A percentile compares a stretch with the other conserved stretches of the same genome.
Evolutionary conservation across 2,329 filamentous ascomycete species (phyloP).

Genomic region (Capronia americana): DNA sequence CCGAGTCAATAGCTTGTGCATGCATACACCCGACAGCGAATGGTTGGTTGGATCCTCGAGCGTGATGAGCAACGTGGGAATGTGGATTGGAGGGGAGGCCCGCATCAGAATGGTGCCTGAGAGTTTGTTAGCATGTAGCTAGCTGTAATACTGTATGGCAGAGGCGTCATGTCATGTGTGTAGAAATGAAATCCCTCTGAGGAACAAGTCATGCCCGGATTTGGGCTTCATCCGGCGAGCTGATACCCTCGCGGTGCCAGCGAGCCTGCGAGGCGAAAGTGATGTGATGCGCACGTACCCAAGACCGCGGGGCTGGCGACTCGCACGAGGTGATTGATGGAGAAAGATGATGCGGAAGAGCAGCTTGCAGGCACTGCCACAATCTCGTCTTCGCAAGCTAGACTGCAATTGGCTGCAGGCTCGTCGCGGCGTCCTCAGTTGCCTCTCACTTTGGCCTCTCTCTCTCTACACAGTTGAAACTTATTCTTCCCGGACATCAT

Average conservation of each 20-base stretch:
- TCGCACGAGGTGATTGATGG: constrained; percentile 10
- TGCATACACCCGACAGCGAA: too few species aligned
- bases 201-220: not conserved
- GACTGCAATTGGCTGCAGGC: constrained; percentile 11
- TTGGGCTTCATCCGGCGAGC: constrained; percentile 4
- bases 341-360: not conserved
- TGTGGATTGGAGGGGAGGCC: constrained; percentile 10
- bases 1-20: too few species aligned
- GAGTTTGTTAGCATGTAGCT: not conserved
- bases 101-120: not conserved
- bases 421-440: constrained; percentile 4
- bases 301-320: not conserved
- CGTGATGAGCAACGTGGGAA: constrained; percentile 12
- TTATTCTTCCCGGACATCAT: constrained; percentile 17
- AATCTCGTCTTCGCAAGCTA: constrained; percentile 9
- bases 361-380: constrained; percentile 29
- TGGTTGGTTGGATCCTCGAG: too few species aligned
- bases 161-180: too few species aligned
- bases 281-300: not conserved
- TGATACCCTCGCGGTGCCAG: not conserved
- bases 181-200: too few species aligned
- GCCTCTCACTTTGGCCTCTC: not conserved
- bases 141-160: too few species aligned
- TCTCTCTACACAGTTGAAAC: constrained; percentile 17
- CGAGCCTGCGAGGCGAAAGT: too few species aligned